Base-by-base conservation (phyloP, 2,329 filamentous ascomycete genomes). In the Alternaria sp. region DNA sequence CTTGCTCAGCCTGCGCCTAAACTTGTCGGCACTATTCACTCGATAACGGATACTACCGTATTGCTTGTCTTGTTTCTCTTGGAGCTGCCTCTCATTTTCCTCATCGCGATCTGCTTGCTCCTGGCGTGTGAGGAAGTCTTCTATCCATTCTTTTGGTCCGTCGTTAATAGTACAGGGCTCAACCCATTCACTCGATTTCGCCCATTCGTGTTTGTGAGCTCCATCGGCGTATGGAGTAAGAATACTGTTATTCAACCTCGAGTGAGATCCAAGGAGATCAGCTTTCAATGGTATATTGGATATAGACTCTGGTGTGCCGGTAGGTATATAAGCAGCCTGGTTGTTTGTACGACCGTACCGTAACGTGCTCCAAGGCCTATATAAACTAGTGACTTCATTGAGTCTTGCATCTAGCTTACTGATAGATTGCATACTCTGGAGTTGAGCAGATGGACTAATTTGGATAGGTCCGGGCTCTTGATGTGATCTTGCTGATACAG, bases 341-440 rank as follows among this genome's bases (percentile, higher is more conserved):
- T 14, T n/a, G 18, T 2, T 22, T 22, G 5, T n/a, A 14, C n/a
- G 43, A 34, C 46, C 46, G 11, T 20, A 14, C 32, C 26, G 49
- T 5, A 39, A 20, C 16, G 11, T 34, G 2, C 36, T 39, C 43
- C 42, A 56, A 4, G 51, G 32, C 7, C 28, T 36, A 16, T 43
- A 12, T 7, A 28, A 36, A 30, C 12, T 39, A 9, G 41, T 30
- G 26, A 24, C 36, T 51, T 38, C 49, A 34, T 34, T 20, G 3
- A 62, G 36, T 22, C 30, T 48, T 16, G 36, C 36, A 34, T 57
- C 41, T 14, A 51, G 51, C 16, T 59, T 42, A 8, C 52, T 55
- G 12, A 62, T 48, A 7, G 51, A 59, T 51, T 62, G 60, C 60
- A 62, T 62, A 12, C 43, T 62, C 42, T 59, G 46, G 16, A 62